Evolutionary conservation across 108 stramenopile genomes (phyloP).

Genomic region (Cyclotella kingstonii): DNA sequence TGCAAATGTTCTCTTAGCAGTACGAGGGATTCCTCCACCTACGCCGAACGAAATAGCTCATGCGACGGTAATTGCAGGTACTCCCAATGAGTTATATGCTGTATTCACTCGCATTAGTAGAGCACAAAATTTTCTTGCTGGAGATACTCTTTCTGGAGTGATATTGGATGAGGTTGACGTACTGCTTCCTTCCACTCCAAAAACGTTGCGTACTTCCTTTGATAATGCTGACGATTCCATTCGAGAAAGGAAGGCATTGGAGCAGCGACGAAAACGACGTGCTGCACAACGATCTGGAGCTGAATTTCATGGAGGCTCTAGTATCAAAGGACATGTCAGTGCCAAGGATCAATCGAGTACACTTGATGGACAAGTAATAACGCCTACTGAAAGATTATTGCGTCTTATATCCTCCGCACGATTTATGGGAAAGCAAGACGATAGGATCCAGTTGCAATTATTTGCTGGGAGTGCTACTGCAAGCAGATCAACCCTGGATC

Average conservation of each 20-base stretch:
- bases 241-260: constrained; percentile 28
- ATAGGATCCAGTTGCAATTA: constrained; percentile 26
- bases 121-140: constrained; percentile 44
- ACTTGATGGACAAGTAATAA: constrained; percentile 28
- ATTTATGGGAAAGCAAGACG: constrained; percentile 15
- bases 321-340: constrained; percentile 8
- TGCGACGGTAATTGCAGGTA: constrained; percentile 48
- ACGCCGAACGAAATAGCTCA: constrained; percentile 28
- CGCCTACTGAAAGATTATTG: constrained; percentile 47
- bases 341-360: constrained; percentile 5
- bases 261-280: constrained; percentile 50
- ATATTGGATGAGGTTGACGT: constrained; percentile 64
- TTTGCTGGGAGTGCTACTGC: constrained; percentile 62
- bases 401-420: constrained; percentile 37
- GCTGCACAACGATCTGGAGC: constrained; percentile 52
- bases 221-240: constrained; percentile 27
- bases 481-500: constrained; percentile 48
- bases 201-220: constrained; percentile 46
- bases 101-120: constrained; percentile 47
- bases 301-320: constrained; percentile 35
- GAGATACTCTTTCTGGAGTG: constrained; percentile 41
- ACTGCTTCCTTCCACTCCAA: constrained; percentile 46
- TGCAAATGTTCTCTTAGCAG: constrained; percentile 41
- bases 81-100: constrained; percentile 45
- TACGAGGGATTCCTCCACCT: constrained; percentile 44